Evolutionary conservation across 139 green algal genomes (phyloP).

Genomic region (Tetraselmis striata): DNA sequence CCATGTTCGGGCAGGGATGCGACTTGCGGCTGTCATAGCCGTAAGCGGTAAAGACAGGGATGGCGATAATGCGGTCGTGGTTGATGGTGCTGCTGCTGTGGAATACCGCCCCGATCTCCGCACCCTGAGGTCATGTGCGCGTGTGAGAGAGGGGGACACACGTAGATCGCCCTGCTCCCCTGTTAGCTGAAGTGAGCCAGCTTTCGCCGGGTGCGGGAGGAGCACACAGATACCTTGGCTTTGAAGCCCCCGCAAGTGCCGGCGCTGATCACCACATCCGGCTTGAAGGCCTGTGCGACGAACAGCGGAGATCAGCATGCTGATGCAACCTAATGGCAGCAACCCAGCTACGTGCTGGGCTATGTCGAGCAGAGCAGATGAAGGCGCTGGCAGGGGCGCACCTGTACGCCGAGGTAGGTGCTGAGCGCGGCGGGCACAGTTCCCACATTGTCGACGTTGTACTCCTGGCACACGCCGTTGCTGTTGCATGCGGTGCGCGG

Average conservation of each 20-base stretch:
- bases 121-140: conserved; percentile 45
- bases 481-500: background rate
- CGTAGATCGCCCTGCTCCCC: too few relatives aligned
- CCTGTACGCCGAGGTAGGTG: conserved; percentile 75
- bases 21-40: conserved; percentile 5
- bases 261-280: conserved; percentile 86
- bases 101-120: conserved; percentile 88
- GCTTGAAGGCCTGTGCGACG: conserved; percentile 44
- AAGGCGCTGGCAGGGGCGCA: too few relatives aligned
- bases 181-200: too few relatives aligned
- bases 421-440: conserved; percentile 79
- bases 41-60: conserved; percentile 47
- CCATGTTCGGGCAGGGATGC: background rate
- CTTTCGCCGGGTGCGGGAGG: too few relatives aligned
- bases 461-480: conserved; percentile 43
- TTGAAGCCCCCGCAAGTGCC: conserved; percentile 93
- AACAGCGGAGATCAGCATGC: too few relatives aligned
- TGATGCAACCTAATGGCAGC: too few relatives aligned
- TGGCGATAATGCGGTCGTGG: conserved; percentile 91
- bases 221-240: conserved; percentile 45
- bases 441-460: conserved; percentile 82
- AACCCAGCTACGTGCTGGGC: too few relatives aligned
- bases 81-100: conserved; percentile 66
- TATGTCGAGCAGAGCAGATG: too few relatives aligned
- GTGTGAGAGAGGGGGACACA: too few relatives aligned